Base-by-base conservation (phyloP, 2,329 filamentous ascomycete species). In the Cladosporium phlei region DNA sequence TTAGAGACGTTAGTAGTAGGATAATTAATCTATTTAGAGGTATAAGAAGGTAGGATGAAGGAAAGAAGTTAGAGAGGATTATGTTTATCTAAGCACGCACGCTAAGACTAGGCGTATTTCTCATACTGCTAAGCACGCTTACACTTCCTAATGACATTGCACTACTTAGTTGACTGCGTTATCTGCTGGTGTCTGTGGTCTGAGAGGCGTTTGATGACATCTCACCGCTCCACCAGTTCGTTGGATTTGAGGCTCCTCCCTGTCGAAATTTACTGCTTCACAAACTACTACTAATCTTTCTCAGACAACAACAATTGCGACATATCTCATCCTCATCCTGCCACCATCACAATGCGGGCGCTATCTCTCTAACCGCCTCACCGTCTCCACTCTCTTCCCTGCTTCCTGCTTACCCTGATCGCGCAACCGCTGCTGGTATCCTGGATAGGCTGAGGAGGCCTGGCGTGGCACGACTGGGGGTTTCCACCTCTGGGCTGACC, bases 351-450 rank as follows among this genome's bases (percentile, higher is more conserved):
- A n/a, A n/a, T n/a, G n/a, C n/a, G n/a, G n/a, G 42, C 42, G 42
- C 42, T 45, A 45, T 45, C 42, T 45, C 10, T 28, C 40, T 32
- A 45, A 21, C 30, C 40, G 40, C 33, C 29, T 45, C 32, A 17
- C 39, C 42, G 30, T 45, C 42, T 37, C 42, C 42, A 45, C 42
- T 30, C 16, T 16, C 30, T 6, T 6, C 24, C 24, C 24, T 25
- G 24, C 6, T 25, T 11, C n/a, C 38, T 37, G 22, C 42, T 45
- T 37, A 29, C 30, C 32, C 32, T 37, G 42, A n/a, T 19, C n/a
- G 34, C 5, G 11, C 1, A 19, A 16, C 7, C n/a, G 9, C 16
- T 9, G 9, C 30, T 33, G 30, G 30, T 12, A 19, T 25, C 11
- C 24, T 25, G n/a, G n/a, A n/a, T n/a, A n/a, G n/a, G n/a, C n/a